Evolutionary conservation across 1,284 basidiomycete species (phyloP), one percentile per base, ranked within the genome.

Genomic region (Wolfiporia cocos): DNA sequence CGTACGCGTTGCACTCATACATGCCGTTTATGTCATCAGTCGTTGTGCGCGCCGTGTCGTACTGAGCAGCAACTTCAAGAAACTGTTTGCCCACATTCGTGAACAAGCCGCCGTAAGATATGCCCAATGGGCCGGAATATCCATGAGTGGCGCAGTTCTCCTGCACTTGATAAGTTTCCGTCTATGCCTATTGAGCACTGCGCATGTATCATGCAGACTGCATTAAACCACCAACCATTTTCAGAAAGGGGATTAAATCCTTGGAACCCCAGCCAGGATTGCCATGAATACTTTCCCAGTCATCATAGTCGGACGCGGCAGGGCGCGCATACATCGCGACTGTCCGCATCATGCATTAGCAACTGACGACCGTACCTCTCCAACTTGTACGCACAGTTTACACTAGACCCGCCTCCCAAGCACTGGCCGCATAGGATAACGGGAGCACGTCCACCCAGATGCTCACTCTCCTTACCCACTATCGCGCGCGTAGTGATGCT

Each of bases 341-440:
- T 56, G 22, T 12, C n/a, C n/a, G n/a, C n/a, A 33, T n/a, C 6
- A 18, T 26, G 28, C 3, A 31, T 19, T 20, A 26, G 10, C 20
- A 36, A 35, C 49, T 7, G 29, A 74, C 77, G 70, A 5, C 67
- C 72, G 43, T 81, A 81, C 56, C 73, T 64, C 44, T 68, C 62
- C 50, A 75, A n/a, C n/a, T 77, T 80, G 2, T 17, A 17, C 31
- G 3, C 37, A 6, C 79, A 80, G 50, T 82, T 80, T 12, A 82
- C 66, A 42, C 64, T 62, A 1, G 78, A 79, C 0, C 78, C 79
- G 0, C 81, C 80, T 7, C 80, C 81, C 0, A 83, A 52, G 33
- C 68, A 71, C 31, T 70, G 65, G 0, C 72, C 79, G 26, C 61
- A 57, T 0, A 65, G 63, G 11, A 75, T 65, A 22, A 71, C 42